Percentiles rank a stretch among this genome's conserved stretches.
Evolutionary conservation across 2,329 filamentous ascomycete genomes (phyloP).

Genomic region (Plectosphaerella plurivora): DNA sequence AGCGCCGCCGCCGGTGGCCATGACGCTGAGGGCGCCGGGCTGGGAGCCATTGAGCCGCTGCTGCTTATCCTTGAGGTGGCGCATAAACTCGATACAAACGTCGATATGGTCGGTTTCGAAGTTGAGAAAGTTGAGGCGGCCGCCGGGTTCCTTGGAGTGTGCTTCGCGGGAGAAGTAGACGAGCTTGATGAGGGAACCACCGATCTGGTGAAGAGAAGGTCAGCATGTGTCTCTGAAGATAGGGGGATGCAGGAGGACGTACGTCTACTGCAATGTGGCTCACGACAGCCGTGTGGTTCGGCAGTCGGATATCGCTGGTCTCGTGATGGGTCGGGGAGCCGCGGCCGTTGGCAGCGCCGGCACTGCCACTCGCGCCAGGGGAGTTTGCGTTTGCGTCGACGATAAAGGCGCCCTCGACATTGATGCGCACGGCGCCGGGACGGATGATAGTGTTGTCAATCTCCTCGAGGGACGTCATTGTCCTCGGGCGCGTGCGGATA

Average conservation of each 20-base stretch:
- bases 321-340: conserved; percentile 54
- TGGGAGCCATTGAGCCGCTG: conserved; percentile 67
- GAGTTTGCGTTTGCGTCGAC: conserved; percentile 72
- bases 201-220: conserved; percentile 59
- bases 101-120: conserved; percentile 96
- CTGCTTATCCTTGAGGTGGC: conserved; percentile 78
- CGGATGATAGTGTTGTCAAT: conserved; percentile 58
- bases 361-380: conserved; percentile 30
- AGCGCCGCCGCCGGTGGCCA: conserved; percentile 93
- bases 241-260: conserved; percentile 19
- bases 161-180: conserved; percentile 95
- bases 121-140: conserved; percentile 88
- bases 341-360: conserved; percentile 31
- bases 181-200: conserved; percentile 90
- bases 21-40: conserved; percentile 74
- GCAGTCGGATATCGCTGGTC: conserved; percentile 90
- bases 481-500: conserved; percentile 24
- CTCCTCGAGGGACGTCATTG: conserved; percentile 47
- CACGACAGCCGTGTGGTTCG: conserved; percentile 90
- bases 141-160: conserved; percentile 73
- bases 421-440: conserved; percentile 80
- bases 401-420: conserved; percentile 94
- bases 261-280: conserved; percentile 97
- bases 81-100: conserved; percentile 88
- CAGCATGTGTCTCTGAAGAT: conserved; percentile 2